Evolutionary conservation across 2,329 filamentous ascomycete genomes (phyloP).

Genomic region (Karstenula rhodostoma): DNA sequence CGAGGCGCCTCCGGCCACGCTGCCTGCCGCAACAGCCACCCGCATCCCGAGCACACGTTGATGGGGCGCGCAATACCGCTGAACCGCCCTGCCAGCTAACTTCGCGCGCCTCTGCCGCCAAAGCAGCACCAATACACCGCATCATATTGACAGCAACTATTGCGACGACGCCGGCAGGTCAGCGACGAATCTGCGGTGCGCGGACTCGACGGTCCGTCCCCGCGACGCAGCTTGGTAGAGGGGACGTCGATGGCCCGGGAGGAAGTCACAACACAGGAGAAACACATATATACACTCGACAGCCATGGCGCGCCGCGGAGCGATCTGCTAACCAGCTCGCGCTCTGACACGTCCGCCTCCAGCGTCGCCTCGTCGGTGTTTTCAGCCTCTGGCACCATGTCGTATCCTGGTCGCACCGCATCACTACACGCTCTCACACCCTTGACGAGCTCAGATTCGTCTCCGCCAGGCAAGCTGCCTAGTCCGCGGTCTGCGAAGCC

Average conservation of each 20-base stretch:
- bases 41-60: slow-evolving; percentile 31
- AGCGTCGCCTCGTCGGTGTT: slow-evolving; percentile 77
- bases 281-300: slow-evolving; percentile 30
- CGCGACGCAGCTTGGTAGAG: slow-evolving; percentile 18
- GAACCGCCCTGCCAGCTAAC: slow-evolving; percentile 61
- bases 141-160: slow-evolving; percentile 63
- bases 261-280: slow-evolving; percentile 20
- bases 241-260: slow-evolving; percentile 21
- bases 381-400: slow-evolving; percentile 64
- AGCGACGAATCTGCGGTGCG: slow-evolving; percentile 34
- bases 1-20: slow-evolving; percentile 26
- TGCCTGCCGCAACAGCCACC: slow-evolving; percentile 18
- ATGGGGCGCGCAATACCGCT: slow-evolving; percentile 37
- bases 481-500: slow-evolving; percentile 60
- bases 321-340: slow-evolving; percentile 74
- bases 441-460: slow-evolving; percentile 71
- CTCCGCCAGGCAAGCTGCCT: slow-evolving; percentile 64
- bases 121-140: slow-evolving; percentile 75
- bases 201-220: slow-evolving; percentile 31
- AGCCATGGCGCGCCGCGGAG: slow-evolving; percentile 52
- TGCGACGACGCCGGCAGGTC: slow-evolving; percentile 29
- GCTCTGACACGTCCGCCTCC: slow-evolving; percentile 75
- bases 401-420: slow-evolving; percentile 63
- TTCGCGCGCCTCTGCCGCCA: slow-evolving; percentile 79
- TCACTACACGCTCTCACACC: slow-evolving; percentile 67